Conservation (phyloP, 495 filamentous ascomycete species). For the Entonaema liquescens region DNA sequence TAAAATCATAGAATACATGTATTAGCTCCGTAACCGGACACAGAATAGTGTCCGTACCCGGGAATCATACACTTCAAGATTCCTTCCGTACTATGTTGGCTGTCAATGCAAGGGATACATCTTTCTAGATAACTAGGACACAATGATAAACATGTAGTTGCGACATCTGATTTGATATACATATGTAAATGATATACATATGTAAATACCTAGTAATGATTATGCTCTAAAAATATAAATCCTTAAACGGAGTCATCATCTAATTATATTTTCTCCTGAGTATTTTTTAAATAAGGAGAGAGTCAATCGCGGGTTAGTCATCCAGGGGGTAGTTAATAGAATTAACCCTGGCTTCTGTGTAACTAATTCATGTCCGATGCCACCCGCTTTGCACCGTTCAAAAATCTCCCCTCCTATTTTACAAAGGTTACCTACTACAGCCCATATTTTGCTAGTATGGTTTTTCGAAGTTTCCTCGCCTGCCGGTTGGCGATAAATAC, state of each 20-base stretch:
- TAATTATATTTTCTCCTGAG: no score
- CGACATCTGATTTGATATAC: no score
- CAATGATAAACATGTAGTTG: background rate
- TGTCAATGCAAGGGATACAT: background rate
- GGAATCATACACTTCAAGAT: background rate
- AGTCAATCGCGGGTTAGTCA: background rate
- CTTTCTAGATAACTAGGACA: background rate
- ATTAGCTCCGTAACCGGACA: background rate
- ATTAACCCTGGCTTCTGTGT: background rate
- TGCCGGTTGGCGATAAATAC: background rate
- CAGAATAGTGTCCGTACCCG: background rate
- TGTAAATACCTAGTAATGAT: no score
- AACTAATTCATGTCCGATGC: background rate
- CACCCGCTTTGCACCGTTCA: background rate
- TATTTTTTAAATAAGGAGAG: no score
- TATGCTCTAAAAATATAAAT: no score
- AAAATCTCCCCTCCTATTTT: background rate
- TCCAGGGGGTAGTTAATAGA: background rate
- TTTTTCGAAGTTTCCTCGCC: background rate
- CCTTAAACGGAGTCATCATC: no score
- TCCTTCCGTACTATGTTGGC: background rate
- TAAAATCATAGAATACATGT: no score
- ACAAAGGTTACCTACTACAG: background rate
- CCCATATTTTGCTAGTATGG: conserved; percentile 4
- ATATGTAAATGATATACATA: no score